A percentile compares a stretch with the other conserved stretches of the same genome.
phyloP scores from a whole-genome alignment of 192 early-diverging fungal genomes.

The Borealophlyctis nickersoniae region DNA sequence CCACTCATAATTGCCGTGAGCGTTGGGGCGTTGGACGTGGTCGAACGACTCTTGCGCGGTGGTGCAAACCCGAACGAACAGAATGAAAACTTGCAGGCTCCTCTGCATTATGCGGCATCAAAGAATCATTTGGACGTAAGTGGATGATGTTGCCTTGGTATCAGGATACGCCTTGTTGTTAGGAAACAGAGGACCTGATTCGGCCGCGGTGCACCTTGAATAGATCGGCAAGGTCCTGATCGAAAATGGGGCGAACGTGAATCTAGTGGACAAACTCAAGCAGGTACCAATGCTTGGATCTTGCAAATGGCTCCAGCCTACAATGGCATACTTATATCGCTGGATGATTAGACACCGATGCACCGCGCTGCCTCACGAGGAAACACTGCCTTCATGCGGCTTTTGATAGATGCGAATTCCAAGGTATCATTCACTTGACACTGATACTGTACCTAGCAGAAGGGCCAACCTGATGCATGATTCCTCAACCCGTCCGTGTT shows the following conservation, averaged over 20 bases:
- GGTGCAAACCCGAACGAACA: slow-evolving; percentile 24
- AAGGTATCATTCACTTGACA: no score
- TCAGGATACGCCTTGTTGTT: no score
- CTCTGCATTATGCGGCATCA: slow-evolving; percentile 44
- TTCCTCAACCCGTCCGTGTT: neutral
- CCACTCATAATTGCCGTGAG: slow-evolving; percentile 39
- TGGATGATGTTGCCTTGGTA: no score
- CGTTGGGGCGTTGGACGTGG: slow-evolving; percentile 28
- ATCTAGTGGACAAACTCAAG: slow-evolving; percentile 21
- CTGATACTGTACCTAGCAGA: no score
- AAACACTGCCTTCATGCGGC: slow-evolving; percentile 11
- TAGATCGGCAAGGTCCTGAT: slow-evolving; percentile 23
- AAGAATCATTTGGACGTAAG: slow-evolving; percentile 22
- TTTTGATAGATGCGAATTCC: slow-evolving; percentile 20
- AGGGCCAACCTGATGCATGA: no score
- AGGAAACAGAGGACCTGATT: no score
- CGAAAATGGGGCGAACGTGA: slow-evolving; percentile 23
- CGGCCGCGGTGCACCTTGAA: no score
- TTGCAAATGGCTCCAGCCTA: no score
- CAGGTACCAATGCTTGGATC: slow-evolving; percentile 29
- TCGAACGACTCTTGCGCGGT: slow-evolving; percentile 19
- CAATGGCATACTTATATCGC: no score
- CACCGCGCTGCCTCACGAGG: slow-evolving; percentile 35
- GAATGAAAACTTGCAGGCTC: slow-evolving; percentile 30
- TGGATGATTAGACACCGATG: slow-evolving; percentile 35